Conservation (phyloP, 768 basidiomycete species). For the Boletus rubescentipes region DNA sequence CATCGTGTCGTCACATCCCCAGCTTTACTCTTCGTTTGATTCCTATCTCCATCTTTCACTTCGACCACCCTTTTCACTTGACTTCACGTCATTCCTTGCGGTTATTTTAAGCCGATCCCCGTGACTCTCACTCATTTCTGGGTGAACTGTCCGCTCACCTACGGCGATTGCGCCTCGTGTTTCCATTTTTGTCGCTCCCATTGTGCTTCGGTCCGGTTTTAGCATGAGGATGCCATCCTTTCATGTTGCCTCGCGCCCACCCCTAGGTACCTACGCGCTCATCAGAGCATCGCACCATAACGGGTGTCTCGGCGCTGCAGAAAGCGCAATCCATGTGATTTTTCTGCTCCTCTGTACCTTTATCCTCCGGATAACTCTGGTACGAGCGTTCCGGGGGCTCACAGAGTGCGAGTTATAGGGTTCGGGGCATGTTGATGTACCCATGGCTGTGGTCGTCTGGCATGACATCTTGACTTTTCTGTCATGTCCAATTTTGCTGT, state of each 20-base stretch:
- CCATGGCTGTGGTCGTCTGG: not conserved
- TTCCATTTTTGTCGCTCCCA: not conserved
- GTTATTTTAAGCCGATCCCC: not conserved
- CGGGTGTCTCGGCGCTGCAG: not conserved
- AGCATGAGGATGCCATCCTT: not conserved
- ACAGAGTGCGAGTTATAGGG: not conserved
- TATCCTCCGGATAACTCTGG: not conserved
- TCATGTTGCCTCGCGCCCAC: not conserved
- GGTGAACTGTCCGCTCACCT: not conserved
- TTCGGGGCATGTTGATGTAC: not conserved
- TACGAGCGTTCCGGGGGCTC: not conserved
- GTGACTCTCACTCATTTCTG: not conserved
- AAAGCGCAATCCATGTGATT: conserved; percentile 3
- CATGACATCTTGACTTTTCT: not conserved
- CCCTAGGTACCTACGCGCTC: not conserved
- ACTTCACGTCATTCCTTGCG: not conserved
- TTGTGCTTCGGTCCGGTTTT: not conserved
- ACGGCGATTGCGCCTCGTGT: not conserved
- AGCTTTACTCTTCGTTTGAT: not conserved
- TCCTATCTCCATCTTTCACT: not conserved
- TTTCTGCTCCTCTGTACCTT: not conserved
- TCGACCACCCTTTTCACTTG: not conserved
- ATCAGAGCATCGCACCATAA: not conserved
- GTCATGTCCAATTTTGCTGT: not conserved
- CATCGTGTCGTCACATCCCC: not conserved